These are phyloP conservation scores for Sistotremastrum suecicum DNA, from an alignment of 768 basidiomycete genomes.

Conservation along the genomic window DNA sequence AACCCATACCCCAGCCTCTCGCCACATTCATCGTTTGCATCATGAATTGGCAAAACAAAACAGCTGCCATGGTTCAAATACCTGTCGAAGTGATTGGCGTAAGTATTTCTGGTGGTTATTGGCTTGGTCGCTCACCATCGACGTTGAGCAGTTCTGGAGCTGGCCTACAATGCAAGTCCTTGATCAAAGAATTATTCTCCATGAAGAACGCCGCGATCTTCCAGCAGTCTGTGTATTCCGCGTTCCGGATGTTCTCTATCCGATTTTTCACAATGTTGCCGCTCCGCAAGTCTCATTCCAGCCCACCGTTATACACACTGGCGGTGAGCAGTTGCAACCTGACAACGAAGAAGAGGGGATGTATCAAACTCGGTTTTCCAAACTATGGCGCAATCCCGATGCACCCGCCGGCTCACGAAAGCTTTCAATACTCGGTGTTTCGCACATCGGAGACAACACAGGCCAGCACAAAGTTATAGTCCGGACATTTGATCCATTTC, in stretches of 20 bases:
- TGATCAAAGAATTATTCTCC: conserved; percentile 1
- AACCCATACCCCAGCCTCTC: background rate
- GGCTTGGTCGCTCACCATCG: background rate
- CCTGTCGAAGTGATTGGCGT: conserved; percentile 3
- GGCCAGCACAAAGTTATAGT: conserved; percentile 1
- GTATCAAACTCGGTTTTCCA: conserved; percentile 5
- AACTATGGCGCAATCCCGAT: conserved; percentile 4
- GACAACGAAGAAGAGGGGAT: background rate
- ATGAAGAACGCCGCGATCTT: conserved; percentile 3
- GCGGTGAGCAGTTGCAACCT: background rate
- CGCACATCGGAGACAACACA: background rate
- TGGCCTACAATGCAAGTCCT: conserved; percentile 5
- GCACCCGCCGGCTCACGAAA: background rate
- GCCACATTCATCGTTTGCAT: conserved; percentile 4
- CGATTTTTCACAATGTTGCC: background rate
- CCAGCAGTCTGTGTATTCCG: conserved; percentile 4
- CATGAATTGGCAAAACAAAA: conserved; percentile 4
- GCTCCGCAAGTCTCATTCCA: conserved; percentile 4
- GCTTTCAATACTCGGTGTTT: conserved; percentile 4
- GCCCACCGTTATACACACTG: conserved; percentile 2
- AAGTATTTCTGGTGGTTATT: background rate
- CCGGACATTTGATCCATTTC: conserved; percentile 5
- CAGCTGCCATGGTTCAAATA: conserved; percentile 4
- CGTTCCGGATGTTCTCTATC: conserved; percentile 4
- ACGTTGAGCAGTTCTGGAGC: background rate